Evolutionary conservation across 2,329 filamentous ascomycete genomes (phyloP), one percentile per base, ranked within the genome.

Genomic region (Fusarium xylarioides): DNA sequence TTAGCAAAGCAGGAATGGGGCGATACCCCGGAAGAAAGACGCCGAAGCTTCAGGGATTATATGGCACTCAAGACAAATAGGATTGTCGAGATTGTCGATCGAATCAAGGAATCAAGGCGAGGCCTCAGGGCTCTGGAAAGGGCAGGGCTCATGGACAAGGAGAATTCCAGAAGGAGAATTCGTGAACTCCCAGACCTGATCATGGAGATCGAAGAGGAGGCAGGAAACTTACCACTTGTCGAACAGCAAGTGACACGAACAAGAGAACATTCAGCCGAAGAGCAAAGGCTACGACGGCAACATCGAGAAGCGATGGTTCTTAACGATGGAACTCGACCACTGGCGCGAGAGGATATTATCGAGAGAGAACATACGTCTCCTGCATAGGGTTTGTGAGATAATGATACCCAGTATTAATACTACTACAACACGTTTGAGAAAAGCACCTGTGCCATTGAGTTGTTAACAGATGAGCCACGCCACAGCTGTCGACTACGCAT

Each of bases 261-360:
- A 5, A 76, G 85, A 67, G 88, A 89, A 64, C 88, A 90, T 79
- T 90, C 85, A 66, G 85, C 82, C 11, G 91, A 91, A 78, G 93
- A 95, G 80, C 91, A 93, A 77, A 89, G 92, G 59, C 85, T 95
- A 68, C 86, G 94, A 67, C 88, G 95, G 73, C 88, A 93, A 55
- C 89, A 95, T 78, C 88, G 95, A 74, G 94, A 97, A 83, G 95
- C 94, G 9, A 95, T 98, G 89, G 95, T 98, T 26, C 85, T 97
- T 63, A 95, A 95, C 77, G 94, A 97, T 77, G 93, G 93, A n/a
- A 93, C 90, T 28, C 87, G 91, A 37, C 92, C 93, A 4, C 81
- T 97, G 49, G 90, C 89, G 8, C 89, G 90, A 71, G 90, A 90
- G 49, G 93, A 97, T 79, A 97, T 97, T 40, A 93, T 95, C 59